Evolutionary conservation across 768 basidiomycete species (phyloP).

Genomic region (Gymnopilus dilepis): DNA sequence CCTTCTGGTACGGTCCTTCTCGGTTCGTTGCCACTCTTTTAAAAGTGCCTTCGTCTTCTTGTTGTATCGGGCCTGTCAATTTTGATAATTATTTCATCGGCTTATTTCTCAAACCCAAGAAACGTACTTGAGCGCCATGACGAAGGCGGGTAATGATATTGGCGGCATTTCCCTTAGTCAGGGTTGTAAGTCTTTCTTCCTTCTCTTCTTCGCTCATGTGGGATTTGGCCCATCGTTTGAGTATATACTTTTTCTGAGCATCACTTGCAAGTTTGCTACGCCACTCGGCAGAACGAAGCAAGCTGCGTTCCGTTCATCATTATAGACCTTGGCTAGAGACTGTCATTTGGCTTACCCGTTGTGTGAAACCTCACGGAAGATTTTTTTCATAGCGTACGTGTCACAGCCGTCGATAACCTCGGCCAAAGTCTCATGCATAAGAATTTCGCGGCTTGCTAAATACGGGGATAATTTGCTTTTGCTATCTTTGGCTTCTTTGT

Average conservation of each 20-base stretch:
- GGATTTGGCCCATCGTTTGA: conserved; percentile 51
- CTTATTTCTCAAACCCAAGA: background rate
- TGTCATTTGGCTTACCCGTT: conserved; percentile 47
- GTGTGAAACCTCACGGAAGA: conserved; percentile 54
- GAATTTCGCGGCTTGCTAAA: conserved; percentile 54
- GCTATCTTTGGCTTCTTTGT: conserved; percentile 45
- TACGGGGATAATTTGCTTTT: conserved; percentile 60
- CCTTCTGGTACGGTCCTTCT: conserved; percentile 56
- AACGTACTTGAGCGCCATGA: conserved; percentile 72
- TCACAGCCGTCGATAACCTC: conserved; percentile 75
- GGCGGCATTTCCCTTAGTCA: conserved; percentile 83
- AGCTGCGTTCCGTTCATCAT: conserved; percentile 31
- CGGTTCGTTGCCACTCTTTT: conserved; percentile 33
- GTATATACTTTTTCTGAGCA: conserved; percentile 60
- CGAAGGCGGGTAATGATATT: conserved; percentile 78
- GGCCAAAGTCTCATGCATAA: conserved; percentile 56
- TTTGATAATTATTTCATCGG: background rate
- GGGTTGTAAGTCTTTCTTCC: conserved; percentile 34
- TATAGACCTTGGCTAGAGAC: no score
- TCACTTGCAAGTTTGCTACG: conserved; percentile 63
- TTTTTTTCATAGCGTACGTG: conserved; percentile 61
- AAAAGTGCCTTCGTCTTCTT: conserved; percentile 50
- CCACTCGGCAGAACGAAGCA: conserved; percentile 72
- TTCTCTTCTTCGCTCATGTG: conserved; percentile 25
- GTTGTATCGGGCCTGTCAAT: conserved; percentile 57